Evolutionary conservation across 1,139 yeast species (phyloP).

Genomic region (Wickerhamomyces sp.): DNA sequence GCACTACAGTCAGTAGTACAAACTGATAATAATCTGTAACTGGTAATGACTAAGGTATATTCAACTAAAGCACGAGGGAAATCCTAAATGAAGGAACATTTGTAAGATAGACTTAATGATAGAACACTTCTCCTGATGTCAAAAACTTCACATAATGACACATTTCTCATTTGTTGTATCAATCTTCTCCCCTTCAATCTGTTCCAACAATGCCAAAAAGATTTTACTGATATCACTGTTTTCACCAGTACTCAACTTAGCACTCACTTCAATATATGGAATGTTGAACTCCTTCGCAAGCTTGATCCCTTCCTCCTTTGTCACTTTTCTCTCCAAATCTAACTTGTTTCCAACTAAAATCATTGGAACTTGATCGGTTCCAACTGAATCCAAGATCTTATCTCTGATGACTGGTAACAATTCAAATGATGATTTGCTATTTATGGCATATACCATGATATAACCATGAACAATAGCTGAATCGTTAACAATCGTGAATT

Average conservation of each 20-base stretch:
- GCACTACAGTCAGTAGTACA: too few species aligned
- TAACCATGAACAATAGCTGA: constrained; percentile 84
- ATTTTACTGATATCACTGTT: constrained; percentile 62
- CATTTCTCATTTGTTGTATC: constrained; percentile 31
- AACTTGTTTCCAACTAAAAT: constrained; percentile 82
- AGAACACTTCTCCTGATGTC: background rate
- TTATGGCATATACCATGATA: constrained; percentile 75
- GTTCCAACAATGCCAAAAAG: constrained; percentile 62
- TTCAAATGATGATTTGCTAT: constrained; percentile 76
- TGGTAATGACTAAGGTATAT: too few species aligned
- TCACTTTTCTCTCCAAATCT: constrained; percentile 71
- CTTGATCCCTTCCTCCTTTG: constrained; percentile 55
- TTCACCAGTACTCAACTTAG: constrained; percentile 58
- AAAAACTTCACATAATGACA: constrained; percentile 21
- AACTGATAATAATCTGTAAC: too few species aligned
- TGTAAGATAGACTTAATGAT: background rate
- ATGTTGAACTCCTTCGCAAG: constrained; percentile 59
- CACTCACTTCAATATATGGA: constrained; percentile 77
- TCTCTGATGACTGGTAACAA: constrained; percentile 75
- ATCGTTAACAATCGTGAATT: constrained; percentile 78
- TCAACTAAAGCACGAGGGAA: too few species aligned
- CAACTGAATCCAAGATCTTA: constrained; percentile 66
- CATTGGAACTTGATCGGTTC: constrained; percentile 70
- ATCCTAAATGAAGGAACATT: background rate
- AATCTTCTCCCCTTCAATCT: constrained; percentile 64